Base-by-base conservation (phyloP, 2,329 filamentous ascomycete genomes). In the Zarea fungicola region DNA sequence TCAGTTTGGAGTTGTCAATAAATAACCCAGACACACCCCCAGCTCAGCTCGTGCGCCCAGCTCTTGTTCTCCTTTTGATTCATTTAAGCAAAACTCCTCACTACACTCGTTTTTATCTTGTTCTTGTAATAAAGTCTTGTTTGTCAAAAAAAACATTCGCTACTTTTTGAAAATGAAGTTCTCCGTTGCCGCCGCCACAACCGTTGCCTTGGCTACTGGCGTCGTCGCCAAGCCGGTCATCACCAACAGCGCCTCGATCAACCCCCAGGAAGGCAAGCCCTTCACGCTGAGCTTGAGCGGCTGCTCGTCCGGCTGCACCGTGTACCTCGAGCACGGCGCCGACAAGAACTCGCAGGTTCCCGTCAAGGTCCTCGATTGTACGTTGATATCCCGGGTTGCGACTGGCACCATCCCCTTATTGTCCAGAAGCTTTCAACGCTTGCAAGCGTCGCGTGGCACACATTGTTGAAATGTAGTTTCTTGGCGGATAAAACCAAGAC, bases 181-280 rank as follows among this genome's bases (percentile, higher is more conserved):
- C 45, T 48, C 45, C 7, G 9, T 32, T 29, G 45, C 45, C 26
- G 36, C 45, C 45, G 36, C 45, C 19, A 36, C 28, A n/a, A n/a
- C n/a, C 18, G 32, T 41, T 8, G 45, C 36, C 19, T 19, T 48
- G 13, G 45, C 45, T 28, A n/a, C 45, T 16, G 36, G 45, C 13
- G 45, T 48, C 36, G 36, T 41, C 45, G 45, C 45, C 45, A 48
- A 48, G 36, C 45, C 45, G 16, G 21, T 26, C 14, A 41, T 48
- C 36, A 32, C 22, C 28, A 48, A 48, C 45, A 25, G 18, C 9
- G 36, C 10, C 10, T 4, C 19, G 8, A 35, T 48, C 6, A 14
- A 41, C 25, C 45, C 45, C n/a, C 6, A 41, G 36, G 45, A 48
- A 36, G 45, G 45, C 45, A 41, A 48, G 36, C 1, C 36, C 28